Percentiles rank a stretch among this genome's conserved stretches.
These are phyloP conservation scores for Desmodesmus armatus DNA, from an alignment of 139 green algal species.

Conservation along the genomic window DNA sequence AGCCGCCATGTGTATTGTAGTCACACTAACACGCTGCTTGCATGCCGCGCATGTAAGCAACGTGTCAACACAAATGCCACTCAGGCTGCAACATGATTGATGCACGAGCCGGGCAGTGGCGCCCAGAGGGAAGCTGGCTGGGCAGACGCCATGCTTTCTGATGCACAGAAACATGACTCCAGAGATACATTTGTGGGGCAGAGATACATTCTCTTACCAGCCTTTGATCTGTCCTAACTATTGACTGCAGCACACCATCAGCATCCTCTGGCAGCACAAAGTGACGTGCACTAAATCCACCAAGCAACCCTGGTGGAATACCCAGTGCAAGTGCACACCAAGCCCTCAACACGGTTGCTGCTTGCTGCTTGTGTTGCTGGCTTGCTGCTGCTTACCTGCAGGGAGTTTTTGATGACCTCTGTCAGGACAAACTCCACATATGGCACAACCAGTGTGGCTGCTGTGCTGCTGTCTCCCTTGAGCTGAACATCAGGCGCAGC, in stretches of 20 bases:
- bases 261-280: not conserved
- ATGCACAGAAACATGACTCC: too few relatives aligned
- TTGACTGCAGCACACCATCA: not conserved
- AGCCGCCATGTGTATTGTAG: too few relatives aligned
- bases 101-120: too few relatives aligned
- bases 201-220: too few relatives aligned
- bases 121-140: too few relatives aligned
- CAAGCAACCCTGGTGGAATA: not conserved
- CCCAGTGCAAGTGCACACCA: too few relatives aligned
- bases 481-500: conserved; percentile 48
- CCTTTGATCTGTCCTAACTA: too few relatives aligned
- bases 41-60: too few relatives aligned
- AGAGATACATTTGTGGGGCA: too few relatives aligned
- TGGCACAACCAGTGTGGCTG: conserved; percentile 32
- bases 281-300: not conserved
- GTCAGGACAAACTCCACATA: conserved; percentile 48
- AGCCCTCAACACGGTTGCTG: not conserved
- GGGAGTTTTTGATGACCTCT: conserved; percentile 59
- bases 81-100: too few relatives aligned
- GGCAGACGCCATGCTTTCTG: too few relatives aligned
- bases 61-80: too few relatives aligned
- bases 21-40: not conserved
- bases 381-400: conserved; percentile 27
- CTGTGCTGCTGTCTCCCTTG: not conserved
- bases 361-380: not conserved